Base-by-base conservation (phyloP, 345 rosid genomes). In the Populus nigra region DNA sequence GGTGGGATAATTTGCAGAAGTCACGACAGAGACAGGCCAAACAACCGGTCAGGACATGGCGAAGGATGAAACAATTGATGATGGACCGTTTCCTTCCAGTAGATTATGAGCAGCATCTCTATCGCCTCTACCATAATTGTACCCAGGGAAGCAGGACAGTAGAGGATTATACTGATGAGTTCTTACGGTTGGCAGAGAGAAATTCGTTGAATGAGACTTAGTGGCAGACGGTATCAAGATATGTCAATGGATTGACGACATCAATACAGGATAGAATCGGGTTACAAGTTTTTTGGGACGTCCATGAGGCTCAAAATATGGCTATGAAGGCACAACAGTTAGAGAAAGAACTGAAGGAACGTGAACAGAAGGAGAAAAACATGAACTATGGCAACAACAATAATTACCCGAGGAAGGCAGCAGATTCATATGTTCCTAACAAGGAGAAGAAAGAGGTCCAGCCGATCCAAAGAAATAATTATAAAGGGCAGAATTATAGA, bases 91-190 rank as follows among this genome's bases (percentile, higher is more conserved):
- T 50, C 0, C 57, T 50, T 50, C 57, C 1, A 18, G 3, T 50
- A 6, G 57, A 50, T 18, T 50, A 50, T 50, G 57, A 18, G 22
- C 3, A 17, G 0, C 57, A 50, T 50, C 57, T 50, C 0, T 50
- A 17, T 50, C 3, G 9, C 9, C n/a, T 50, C 2, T 50, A 50
- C 0, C n/a, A 50, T 50, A 18, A 50, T 50, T 50, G 57, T 50
- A 0, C 0, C 57, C 3, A 50, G n/a, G n/a, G n/a, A 18, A 50
- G n/a, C n/a, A 50, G 3, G 0, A 0, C 9, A 0, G 3, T 50
- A 0, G 9, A 50, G 0, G 57, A 6, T 50, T 50, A 18, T 0
- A 50, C 57, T 50, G 1, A 50, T 1, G n/a, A 50, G 0, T 50
- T 50, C 0, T 2, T 50, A 50, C 3, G 8, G 9, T 50, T 50